Evolutionary conservation across 805 yeast genomes (phyloP), one percentile per base, ranked within the genome.

Genomic region (Starmerella gropengiesseri): DNA sequence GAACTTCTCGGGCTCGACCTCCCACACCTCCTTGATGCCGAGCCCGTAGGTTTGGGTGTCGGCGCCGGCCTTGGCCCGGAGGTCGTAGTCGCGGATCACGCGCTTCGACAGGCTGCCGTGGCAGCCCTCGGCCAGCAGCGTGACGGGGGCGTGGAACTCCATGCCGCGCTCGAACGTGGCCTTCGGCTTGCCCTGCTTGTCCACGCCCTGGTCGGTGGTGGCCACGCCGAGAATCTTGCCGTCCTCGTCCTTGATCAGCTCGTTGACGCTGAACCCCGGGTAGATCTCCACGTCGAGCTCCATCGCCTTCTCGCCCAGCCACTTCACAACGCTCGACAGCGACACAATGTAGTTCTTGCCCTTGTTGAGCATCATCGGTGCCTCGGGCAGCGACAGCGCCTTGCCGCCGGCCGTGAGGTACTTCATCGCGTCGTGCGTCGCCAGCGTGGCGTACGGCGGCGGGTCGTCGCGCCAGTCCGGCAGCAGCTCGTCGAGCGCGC

Each of bases 11-110:
- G 89, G 85, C 19, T 73, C 69, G 12, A 91, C 94, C 60, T 89
- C 86, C 99, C 99, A 91, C 6, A 91, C 89, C 63, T 91, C 99
- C 60, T 91, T 91, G 45, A 91, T 72, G 29, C 99, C 99, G 19
- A 91, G 61, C 11, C 98, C 99, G 62, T 91, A 91, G 0, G 97
- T 86, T 65, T 91, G 98, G 16, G 68, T 68, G 16, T 78, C 78
- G 5, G 53, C 48, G 14, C 21, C 29, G 40, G 74, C 70, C 40
- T 70, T 67, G 38, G 71, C 68, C 45, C 96, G 74, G 47, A 91
- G 65, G 32, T 77, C 68, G 62, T 64, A 89, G 54, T 78, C 75
- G 41, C 70, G 65, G 41, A 89, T 79, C 0, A 75, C 78, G 57
- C 81, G 74, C 59, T 91, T 89, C 11, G 87, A 70, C 41, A 91